Conservation (phyloP, 352 stramenopile genomes). For the Peronospora belbahrii region DNA sequence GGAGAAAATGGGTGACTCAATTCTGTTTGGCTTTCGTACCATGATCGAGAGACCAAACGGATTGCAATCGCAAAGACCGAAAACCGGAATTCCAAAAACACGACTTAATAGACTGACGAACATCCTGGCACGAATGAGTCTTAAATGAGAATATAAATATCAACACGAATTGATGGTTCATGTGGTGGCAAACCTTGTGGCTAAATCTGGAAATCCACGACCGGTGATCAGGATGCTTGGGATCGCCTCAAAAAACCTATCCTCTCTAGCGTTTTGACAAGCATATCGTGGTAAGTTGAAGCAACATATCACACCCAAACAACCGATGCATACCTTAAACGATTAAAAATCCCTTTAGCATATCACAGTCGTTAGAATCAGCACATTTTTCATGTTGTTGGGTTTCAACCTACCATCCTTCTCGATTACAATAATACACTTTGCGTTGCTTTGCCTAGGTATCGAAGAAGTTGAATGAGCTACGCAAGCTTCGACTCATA, state of each 20-base stretch:
- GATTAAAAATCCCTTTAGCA: conserved; percentile 89
- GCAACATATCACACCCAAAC: not conserved
- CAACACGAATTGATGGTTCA: not conserved
- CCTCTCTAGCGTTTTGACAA: conserved; percentile 40
- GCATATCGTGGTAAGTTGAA: not conserved
- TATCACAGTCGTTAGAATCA: conserved; percentile 20
- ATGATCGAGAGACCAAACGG: conserved; percentile 91
- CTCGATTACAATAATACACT: conserved; percentile 91
- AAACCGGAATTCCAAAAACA: conserved; percentile 78
- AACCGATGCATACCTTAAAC: conserved; percentile 44
- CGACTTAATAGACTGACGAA: conserved; percentile 80
- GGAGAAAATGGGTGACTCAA: not conserved
- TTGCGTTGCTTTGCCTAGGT: conserved; percentile 53
- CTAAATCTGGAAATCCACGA: conserved; percentile 91
- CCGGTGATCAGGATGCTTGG: conserved; percentile 91
- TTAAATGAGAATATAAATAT: not conserved
- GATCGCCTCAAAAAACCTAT: conserved; percentile 79
- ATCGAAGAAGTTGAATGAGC: not conserved
- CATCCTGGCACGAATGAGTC: conserved; percentile 25
- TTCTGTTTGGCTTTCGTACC: conserved; percentile 21
- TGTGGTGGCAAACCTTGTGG: conserved; percentile 58
- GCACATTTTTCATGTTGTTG: not conserved
- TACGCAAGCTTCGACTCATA: not conserved
- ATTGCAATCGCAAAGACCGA: conserved; percentile 92
- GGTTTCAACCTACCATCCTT: conserved; percentile 82